phyloP scores from a whole-genome alignment of 495 filamentous ascomycete genomes.

The Entonaema liquescens region DNA sequence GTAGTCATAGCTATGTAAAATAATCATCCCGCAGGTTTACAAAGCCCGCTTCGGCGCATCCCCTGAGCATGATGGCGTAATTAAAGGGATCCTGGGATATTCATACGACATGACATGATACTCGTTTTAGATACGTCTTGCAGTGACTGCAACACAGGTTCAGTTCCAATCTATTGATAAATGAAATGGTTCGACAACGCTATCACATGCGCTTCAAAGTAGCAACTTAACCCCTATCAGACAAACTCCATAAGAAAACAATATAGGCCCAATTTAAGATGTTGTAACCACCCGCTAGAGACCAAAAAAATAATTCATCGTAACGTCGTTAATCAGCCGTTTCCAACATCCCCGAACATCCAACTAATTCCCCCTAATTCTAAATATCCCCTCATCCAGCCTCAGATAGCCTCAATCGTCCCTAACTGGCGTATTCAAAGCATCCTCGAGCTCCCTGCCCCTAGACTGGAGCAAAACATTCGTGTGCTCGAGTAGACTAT shows the following conservation, averaged over 20 bases:
- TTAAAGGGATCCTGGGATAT: no score
- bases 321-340: not conserved
- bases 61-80: no score
- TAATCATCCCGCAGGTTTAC: no score
- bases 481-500: not conserved
- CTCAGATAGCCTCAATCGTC: slow-evolving; percentile 1
- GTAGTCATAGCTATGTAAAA: no score
- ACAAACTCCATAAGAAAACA: not conserved
- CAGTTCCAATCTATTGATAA: not conserved
- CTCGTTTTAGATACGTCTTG: not conserved
- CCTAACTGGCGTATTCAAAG: slow-evolving; percentile 10
- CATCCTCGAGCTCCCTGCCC: not conserved
- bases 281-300: no score
- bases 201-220: not conserved
- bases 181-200: no score
- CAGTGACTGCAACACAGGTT: not conserved
- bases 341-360: no score
- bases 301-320: not conserved
- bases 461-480: slow-evolving; percentile 8
- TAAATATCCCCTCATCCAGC: not conserved
- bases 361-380: not conserved
- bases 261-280: no score
- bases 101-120: no score
- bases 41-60: no score
- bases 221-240: not conserved